These are phyloP conservation scores for Acer negundo DNA, from an alignment of 345 rosid species.

Conservation along the genomic window DNA sequence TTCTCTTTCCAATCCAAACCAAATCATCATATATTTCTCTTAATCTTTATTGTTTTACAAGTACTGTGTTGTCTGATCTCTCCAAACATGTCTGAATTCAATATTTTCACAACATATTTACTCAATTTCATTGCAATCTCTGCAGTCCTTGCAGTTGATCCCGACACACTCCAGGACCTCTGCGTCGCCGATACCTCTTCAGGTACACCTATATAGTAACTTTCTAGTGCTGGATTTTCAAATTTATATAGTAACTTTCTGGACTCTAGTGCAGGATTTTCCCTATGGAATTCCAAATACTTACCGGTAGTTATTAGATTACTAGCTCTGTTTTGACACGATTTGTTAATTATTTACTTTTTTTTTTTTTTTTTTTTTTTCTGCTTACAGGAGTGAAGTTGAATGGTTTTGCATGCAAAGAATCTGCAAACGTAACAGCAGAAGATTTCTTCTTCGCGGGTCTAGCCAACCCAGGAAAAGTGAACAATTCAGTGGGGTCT, in stretches of 20 bases:
- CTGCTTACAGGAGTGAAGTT: constrained; percentile 44
- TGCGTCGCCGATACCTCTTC: constrained; percentile 54
- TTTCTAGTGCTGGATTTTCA: too few species aligned
- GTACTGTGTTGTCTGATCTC: not conserved
- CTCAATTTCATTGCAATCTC: constrained; percentile 25
- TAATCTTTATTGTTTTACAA: not conserved
- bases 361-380: not conserved
- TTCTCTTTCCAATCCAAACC: constrained; percentile 2
- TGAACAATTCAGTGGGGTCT: constrained; percentile 56
- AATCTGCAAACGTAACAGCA: constrained; percentile 44
- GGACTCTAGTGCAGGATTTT: too few species aligned
- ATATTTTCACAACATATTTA: constrained; percentile 15
- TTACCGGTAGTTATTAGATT: too few species aligned
- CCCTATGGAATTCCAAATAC: too few species aligned
- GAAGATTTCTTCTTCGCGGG: constrained; percentile 61
- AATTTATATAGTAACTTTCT: too few species aligned
- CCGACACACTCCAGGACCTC: constrained; percentile 70
- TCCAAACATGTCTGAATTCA: not conserved
- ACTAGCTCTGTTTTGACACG: too few species aligned
- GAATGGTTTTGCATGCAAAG: constrained; percentile 67
- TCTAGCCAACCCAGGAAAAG: constrained; percentile 46
- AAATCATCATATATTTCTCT: constrained; percentile 9
- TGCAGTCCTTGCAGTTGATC: constrained; percentile 43
- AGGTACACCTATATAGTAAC: constrained; percentile 21
- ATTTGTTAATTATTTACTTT: too few species aligned